Evolutionary conservation across 1,284 basidiomycete genomes (phyloP).

Genomic region (Sanghuangporus baumii): DNA sequence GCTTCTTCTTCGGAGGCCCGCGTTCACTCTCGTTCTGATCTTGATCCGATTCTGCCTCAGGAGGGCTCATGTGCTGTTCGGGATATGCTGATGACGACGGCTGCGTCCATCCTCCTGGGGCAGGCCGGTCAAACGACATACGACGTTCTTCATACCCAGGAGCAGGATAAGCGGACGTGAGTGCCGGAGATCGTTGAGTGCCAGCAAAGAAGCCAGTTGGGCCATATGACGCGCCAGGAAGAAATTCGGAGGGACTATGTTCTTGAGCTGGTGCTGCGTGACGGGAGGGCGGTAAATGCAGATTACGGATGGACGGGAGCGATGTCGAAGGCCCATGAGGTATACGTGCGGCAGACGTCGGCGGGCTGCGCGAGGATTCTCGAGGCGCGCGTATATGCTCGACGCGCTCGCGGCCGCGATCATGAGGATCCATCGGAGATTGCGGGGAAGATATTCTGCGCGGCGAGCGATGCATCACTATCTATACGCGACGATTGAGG

Average conservation of each 20-base stretch:
- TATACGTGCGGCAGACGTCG: not conserved
- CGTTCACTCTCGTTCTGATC: constrained; percentile 37
- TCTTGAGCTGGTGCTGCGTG: constrained; percentile 16
- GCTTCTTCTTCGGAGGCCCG: constrained; percentile 65
- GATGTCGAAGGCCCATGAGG: constrained; percentile 23
- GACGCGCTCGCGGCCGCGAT: not conserved
- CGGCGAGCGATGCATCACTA: not conserved
- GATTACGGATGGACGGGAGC: constrained; percentile 60
- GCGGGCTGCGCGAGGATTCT: not conserved
- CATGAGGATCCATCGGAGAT: not conserved
- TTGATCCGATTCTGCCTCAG: constrained; percentile 5
- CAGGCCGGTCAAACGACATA: not conserved
- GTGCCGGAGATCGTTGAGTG: constrained; percentile 20
- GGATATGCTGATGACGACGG: not conserved
- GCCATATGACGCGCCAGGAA: constrained; percentile 7
- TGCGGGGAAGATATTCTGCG: constrained; percentile 1
- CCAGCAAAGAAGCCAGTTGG: constrained; percentile 4
- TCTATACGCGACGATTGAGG: not conserved
- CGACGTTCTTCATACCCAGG: not conserved
- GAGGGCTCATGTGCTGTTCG: not conserved
- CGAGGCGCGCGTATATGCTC: not conserved
- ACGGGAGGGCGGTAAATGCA: constrained; percentile 46
- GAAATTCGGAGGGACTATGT: constrained; percentile 17
- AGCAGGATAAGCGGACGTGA: constrained; percentile 22
- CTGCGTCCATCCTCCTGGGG: not conserved